These are phyloP conservation scores for Cenchrus americanus DNA, from an alignment of 176 grass and related monocot genomes.

Conservation along the genomic window DNA sequence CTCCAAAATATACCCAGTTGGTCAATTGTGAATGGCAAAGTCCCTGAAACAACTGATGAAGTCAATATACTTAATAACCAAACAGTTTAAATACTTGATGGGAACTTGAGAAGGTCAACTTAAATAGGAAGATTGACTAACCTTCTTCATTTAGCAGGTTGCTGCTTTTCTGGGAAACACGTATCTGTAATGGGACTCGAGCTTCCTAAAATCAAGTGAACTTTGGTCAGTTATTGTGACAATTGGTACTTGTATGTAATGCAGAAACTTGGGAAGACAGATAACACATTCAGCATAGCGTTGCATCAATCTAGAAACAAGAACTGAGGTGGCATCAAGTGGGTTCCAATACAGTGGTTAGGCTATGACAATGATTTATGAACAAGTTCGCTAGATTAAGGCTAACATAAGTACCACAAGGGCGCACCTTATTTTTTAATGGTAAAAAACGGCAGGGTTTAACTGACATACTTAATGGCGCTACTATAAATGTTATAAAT, in stretches of 20 bases:
- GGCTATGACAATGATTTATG: slow-evolving; percentile 11
- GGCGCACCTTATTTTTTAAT: not conserved
- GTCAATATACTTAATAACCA: not conserved
- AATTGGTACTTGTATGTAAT: not conserved
- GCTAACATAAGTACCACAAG: slow-evolving; percentile 33
- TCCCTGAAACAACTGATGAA: slow-evolving; percentile 47
- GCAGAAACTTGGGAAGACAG: not conserved
- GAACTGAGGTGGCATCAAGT: slow-evolving; percentile 8
- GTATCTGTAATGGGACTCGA: slow-evolving; percentile 80
- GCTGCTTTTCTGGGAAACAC: slow-evolving; percentile 84
- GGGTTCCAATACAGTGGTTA: slow-evolving; percentile 28
- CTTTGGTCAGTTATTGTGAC: slow-evolving; percentile 19
- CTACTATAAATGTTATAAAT: slow-evolving; percentile 16
- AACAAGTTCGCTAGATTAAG: slow-evolving; percentile 18
- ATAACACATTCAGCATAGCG: slow-evolving; percentile 11
- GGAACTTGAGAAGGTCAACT: not conserved
- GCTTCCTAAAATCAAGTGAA: slow-evolving; percentile 61
- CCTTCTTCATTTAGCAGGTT: slow-evolving; percentile 80
- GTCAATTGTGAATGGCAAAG: slow-evolving; percentile 53
- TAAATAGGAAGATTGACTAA: slow-evolving; percentile 38
- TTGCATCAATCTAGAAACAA: slow-evolving; percentile 33
- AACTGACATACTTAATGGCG: not conserved
- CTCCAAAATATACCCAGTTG: slow-evolving; percentile 86
- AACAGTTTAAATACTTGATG: not conserved
- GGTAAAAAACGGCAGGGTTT: not conserved